phyloP scores from a whole-genome alignment of 352 stramenopile genomes.

The Plasmopara viticola region DNA sequence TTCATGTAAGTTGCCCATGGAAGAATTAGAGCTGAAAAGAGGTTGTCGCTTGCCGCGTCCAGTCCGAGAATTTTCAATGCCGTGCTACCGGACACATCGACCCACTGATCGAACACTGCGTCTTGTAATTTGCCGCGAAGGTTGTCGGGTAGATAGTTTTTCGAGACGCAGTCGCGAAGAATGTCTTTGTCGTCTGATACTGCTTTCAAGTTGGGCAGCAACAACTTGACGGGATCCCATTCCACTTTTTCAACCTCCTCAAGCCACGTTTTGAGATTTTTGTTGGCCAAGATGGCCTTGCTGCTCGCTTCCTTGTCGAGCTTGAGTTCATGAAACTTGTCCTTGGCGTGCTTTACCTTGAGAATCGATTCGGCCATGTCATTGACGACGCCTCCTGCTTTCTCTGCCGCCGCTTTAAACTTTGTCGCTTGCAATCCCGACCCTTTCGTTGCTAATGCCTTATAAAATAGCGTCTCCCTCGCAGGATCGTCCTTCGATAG shows the following conservation, averaged over 20 bases:
- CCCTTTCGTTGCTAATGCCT: neutral
- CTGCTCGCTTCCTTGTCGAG: neutral
- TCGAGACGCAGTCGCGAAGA: neutral
- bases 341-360: neutral
- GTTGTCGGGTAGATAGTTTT: neutral
- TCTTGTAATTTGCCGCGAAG: neutral
- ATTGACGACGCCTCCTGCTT: neutral
- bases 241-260: neutral
- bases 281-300: neutral
- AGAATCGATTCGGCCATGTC: neutral
- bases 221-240: neutral
- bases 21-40: neutral
- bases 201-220: neutral
- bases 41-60: neutral
- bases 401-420: neutral
- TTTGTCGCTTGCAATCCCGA: neutral
- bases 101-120: neutral
- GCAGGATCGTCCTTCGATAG: neutral
- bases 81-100: neutral
- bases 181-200: neutral
- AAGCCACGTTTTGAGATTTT: neutral
- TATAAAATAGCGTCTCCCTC: neutral
- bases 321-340: neutral
- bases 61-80: neutral
- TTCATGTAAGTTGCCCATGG: neutral